These are phyloP conservation scores for Przewalskia tangutica DNA, from an alignment of 257 asterid genomes.

Conservation along the genomic window DNA sequence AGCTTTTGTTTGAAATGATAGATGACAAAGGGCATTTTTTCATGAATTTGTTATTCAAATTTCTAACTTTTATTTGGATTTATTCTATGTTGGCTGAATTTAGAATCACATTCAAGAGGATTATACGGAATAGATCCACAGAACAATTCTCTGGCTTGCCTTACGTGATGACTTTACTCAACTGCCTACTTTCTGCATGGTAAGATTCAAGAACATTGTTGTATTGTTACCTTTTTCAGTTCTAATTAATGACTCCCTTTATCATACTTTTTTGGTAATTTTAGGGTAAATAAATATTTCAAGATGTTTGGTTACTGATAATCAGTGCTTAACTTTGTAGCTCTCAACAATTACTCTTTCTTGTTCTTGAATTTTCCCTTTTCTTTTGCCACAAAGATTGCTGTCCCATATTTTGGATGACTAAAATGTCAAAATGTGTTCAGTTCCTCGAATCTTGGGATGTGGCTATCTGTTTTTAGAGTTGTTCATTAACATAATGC, in stretches of 20 bases:
- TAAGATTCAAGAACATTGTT: neutral
- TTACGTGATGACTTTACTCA: constrained; percentile 74
- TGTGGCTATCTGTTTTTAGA: neutral
- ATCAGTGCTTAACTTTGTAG: neutral
- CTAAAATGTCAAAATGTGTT: neutral
- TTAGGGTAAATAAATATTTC: neutral
- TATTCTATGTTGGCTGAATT: neutral
- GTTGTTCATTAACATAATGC: neutral
- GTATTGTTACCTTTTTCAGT: neutral
- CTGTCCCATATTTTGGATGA: neutral
- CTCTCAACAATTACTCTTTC: neutral
- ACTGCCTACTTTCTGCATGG: constrained; percentile 86
- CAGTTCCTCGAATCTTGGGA: neutral
- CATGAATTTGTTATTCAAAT: neutral
- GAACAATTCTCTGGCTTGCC: constrained; percentile 87
- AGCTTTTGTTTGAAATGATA: neutral
- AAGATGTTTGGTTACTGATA: neutral
- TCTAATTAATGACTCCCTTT: neutral
- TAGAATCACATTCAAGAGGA: constrained; percentile 79
- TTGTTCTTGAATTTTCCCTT: neutral
- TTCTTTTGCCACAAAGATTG: neutral
- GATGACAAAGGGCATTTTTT: neutral
- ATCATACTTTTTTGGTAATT: neutral
- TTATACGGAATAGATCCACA: constrained; percentile 39
- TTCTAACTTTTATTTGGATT: neutral